Evolutionary conservation across 371 early-diverging fungal species (phyloP), one percentile per base, ranked within the genome.

Genomic region (Syncephalastrum racemosum): DNA sequence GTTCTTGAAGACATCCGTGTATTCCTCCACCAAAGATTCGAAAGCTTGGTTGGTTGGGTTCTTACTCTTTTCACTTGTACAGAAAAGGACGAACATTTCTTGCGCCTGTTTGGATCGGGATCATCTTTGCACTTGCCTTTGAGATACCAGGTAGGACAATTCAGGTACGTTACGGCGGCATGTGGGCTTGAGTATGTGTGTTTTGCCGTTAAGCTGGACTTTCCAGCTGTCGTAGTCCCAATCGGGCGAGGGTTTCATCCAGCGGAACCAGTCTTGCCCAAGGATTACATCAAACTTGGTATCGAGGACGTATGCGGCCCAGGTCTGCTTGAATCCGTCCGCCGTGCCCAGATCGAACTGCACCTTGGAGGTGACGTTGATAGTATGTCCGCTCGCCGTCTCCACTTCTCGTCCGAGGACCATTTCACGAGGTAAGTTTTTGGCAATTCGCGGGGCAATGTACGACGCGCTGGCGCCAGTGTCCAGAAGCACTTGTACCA

Each of bases 271-370:
- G n/a, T n/a, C n/a, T n/a, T n/a, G n/a, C n/a, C n/a, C n/a, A n/a
- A n/a, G n/a, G n/a, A 56, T 56, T 1, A 56, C 14, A 24, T 56
- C 56, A 23, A 56, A 56, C 41, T 56, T 56, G 3, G 40, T 56
- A 40, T 56, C 49, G 1, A 56, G 41, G 15, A 56, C 49, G 42
- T 56, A 48, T 23, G 56, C 56, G 16, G 24, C 4, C n/a, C n/a
- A n/a, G n/a, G n/a, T n/a, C n/a, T n/a, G n/a, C n/a, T n/a, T n/a
- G n/a, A n/a, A n/a, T n/a, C n/a, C n/a, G n/a, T n/a, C n/a, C n/a
- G n/a, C n/a, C n/a, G n/a, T n/a, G n/a, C n/a, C n/a, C n/a, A n/a
- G n/a, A n/a, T n/a, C n/a, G n/a, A n/a, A n/a, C n/a, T n/a, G n/a
- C n/a, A n/a, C n/a, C n/a, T n/a, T n/a, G n/a, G n/a, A n/a, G n/a